Evolutionary conservation across 208 protist genomes (phyloP).

Genomic region (Trypanosoma lewisi): DNA sequence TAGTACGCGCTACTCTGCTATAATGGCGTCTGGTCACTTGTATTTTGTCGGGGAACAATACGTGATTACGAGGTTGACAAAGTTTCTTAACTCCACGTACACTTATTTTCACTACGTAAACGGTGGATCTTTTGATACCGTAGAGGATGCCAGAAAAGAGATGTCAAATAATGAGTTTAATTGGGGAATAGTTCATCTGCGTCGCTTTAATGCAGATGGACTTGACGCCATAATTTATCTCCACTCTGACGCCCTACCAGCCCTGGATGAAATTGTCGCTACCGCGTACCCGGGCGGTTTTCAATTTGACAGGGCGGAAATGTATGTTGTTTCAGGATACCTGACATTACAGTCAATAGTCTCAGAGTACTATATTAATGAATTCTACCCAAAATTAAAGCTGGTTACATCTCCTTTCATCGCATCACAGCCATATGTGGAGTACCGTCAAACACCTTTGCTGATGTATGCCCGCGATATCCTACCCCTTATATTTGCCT

Average conservation of each 20-base stretch:
- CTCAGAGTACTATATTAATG: slow-evolving; percentile 50
- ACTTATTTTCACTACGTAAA: too few relatives aligned
- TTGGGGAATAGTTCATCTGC: slow-evolving; percentile 46
- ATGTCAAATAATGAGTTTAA: slow-evolving; percentile 18
- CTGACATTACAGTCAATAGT: slow-evolving; percentile 60
- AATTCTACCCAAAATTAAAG: not conserved
- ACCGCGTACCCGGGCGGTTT: slow-evolving; percentile 41
- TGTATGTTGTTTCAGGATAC: slow-evolving; percentile 78
- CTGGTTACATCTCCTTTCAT: not conserved
- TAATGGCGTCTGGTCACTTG: slow-evolving; percentile 45
- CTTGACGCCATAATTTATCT: slow-evolving; percentile 73
- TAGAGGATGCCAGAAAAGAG: slow-evolving; percentile 39
- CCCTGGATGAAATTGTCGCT: slow-evolving; percentile 26
- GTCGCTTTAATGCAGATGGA: slow-evolving; percentile 15
- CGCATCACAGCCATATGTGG: not conserved
- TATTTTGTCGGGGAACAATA: slow-evolving; percentile 55
- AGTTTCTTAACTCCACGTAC: not conserved
- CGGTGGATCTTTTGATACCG: slow-evolving; percentile 59
- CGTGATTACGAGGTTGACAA: slow-evolving; percentile 23
- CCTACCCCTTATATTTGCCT: too few relatives aligned
- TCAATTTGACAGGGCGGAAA: slow-evolving; percentile 48
- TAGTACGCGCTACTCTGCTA: slow-evolving; percentile 46
- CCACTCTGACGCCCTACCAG: slow-evolving; percentile 50
- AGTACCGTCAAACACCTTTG: not conserved
- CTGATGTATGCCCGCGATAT: not conserved